phyloP scores from a whole-genome alignment of 2,329 filamentous ascomycete genomes.

The Penicillium sp. region DNA sequence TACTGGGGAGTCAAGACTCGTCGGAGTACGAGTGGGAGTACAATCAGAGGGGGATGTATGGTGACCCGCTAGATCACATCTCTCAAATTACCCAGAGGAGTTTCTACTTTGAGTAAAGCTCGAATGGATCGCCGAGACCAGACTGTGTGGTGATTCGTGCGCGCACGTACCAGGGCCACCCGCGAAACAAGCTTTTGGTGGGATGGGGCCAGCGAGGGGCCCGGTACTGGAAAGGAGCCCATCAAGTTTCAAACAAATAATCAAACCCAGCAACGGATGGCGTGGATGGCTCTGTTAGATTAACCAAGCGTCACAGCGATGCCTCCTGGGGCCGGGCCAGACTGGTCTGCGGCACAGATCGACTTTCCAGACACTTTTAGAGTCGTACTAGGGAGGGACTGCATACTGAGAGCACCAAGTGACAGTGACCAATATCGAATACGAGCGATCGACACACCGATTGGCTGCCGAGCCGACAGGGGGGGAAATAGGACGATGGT shows the following conservation, averaged over 20 bases:
- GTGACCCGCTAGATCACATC: not conserved
- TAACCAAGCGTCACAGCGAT: conserved; percentile 10
- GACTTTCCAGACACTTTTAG: too few relatives aligned
- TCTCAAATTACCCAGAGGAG: not conserved
- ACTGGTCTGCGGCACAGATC: not conserved
- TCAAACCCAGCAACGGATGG: not conserved
- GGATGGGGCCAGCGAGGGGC: conserved; percentile 6
- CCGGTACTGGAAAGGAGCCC: not conserved
- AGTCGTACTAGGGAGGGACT: not conserved
- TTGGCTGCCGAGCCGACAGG: conserved; percentile 13
- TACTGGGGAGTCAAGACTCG: not conserved
- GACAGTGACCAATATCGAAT: conserved; percentile 7
- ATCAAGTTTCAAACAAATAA: not conserved
- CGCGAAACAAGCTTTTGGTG: conserved; percentile 27
- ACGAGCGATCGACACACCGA: conserved; percentile 26
- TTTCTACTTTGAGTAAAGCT: conserved; percentile 11
- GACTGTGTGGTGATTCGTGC: not conserved
- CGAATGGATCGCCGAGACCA: conserved; percentile 12
- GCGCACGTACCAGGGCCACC: conserved; percentile 6
- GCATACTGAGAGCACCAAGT: not conserved
- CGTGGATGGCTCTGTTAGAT: not conserved
- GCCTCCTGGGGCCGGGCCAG: conserved; percentile 10
- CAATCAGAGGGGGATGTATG: not conserved
- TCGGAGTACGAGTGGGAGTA: too few relatives aligned
- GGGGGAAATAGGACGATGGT: not conserved